Base-by-base conservation (phyloP, 2,329 filamentous ascomycete species). In the Polychaeton citri region DNA sequence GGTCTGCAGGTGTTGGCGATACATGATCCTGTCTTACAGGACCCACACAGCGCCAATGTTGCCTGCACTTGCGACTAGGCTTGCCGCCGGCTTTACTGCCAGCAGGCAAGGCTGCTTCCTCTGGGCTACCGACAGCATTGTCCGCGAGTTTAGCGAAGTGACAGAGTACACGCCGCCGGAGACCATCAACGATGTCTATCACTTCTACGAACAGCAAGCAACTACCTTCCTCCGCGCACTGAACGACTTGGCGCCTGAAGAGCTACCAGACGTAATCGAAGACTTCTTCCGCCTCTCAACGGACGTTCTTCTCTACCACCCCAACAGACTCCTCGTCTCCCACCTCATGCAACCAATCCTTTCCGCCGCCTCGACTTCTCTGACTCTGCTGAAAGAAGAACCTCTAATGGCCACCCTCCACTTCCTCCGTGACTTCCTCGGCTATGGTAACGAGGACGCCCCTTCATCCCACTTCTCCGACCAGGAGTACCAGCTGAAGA, bases 51-150 rank as follows among this genome's bases (percentile, higher is more conserved):
- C 81, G 10, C 86, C 88, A 17, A 64, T 98, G 32, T 70, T 98
- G 31, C 81, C 82, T 1, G 72, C 76, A 15, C 76, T 98, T 61
- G 92, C 90, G 13, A 82, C 88, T 49, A 92, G 88, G 59, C 72
- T 98, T 38, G 84, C 84, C 1, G 72, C 71, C 43, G 87, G 88
- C 4, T 98, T 98, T 56, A 72, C 81, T 37, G 71, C 74, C 13
- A 95, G 88, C 8, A 75, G 79, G 41, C 88, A 98, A 60, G 90
- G 90, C 9, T 95, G 88, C 57, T 98, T 98, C 69, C 69, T 98
- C n/a, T 98, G 90, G 90, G 88, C 90, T 1, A 95, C 88, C 2
- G 83, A 87, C 45, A 85, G 88, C 6, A 92, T 98, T 43, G 72
- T 98, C 19, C 81, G 90, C 40, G 90, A 98, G 58, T 98, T 96